Conservation (phyloP, 352 stramenopile species). For the Peronospora belbahrii region DNA sequence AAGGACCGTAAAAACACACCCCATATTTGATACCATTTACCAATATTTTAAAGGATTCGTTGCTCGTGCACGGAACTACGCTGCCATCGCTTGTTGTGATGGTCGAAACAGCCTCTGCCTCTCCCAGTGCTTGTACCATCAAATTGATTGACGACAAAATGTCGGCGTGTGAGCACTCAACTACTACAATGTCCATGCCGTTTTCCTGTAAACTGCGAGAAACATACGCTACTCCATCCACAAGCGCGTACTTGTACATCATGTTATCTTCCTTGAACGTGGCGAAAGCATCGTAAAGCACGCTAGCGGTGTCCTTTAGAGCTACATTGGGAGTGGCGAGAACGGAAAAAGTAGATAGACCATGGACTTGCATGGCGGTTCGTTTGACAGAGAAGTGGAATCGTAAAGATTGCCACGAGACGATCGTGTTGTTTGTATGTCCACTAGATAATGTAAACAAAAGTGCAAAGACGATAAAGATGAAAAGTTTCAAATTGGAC, state of each 20-base stretch:
- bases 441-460: neutral
- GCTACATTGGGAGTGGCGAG: conserved; percentile 14
- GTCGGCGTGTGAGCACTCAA: neutral
- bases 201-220: neutral
- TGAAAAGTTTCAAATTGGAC: neutral
- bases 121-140: conserved; percentile 2
- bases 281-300: conserved; percentile 23
- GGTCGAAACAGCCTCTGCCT: neutral
- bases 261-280: conserved; percentile 7
- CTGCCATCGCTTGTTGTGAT: neutral
- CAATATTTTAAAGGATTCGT: conserved; percentile 2
- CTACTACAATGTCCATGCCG: too few species aligned
- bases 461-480: neutral
- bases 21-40: conserved; percentile 7
- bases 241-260: conserved; percentile 18
- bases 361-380: conserved; percentile 21
- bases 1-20: conserved; percentile 4
- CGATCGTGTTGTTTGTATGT: neutral
- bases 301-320: neutral
- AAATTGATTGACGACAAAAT: conserved; percentile 4
- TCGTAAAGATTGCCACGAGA: conserved; percentile 13
- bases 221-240: conserved; percentile 14
- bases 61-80: neutral
- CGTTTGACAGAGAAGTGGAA: conserved; percentile 30
- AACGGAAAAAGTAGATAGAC: conserved; percentile 17